phyloP scores from a whole-genome alignment of 306 rosid species.

The Cucurbita ficifolia region DNA sequence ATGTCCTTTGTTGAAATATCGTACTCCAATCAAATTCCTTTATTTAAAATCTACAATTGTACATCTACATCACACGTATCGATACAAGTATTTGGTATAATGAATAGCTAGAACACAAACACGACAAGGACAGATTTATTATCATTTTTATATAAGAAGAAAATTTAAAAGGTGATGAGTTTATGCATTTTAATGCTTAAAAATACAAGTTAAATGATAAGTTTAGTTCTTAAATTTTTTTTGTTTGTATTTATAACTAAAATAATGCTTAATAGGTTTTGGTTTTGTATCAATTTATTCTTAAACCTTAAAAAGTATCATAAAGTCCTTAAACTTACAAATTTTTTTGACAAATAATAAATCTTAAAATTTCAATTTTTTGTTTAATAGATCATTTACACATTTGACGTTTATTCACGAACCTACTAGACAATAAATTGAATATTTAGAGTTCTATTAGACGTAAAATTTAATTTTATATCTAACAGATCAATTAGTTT shows the following conservation, averaged over 20 bases:
- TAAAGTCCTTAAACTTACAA: too few species aligned
- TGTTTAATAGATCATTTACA: not conserved
- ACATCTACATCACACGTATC: too few species aligned
- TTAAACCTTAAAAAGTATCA: not conserved
- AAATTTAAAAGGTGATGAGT: not conserved
- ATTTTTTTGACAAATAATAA: too few species aligned
- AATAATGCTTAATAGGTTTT: not conserved
- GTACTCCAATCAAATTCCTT: constrained; percentile 73
- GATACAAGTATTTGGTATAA: too few species aligned
- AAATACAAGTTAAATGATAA: not conserved
- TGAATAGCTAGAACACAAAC: not conserved
- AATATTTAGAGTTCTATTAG: too few species aligned
- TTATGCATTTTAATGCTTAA: not conserved
- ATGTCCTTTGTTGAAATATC: constrained; percentile 44
- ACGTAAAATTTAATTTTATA: too few species aligned
- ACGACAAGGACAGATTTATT: not conserved
- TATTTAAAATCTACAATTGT: not conserved
- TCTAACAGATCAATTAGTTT: too few species aligned
- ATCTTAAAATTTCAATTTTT: too few species aligned
- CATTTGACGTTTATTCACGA: not conserved
- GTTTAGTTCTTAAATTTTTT: not conserved
- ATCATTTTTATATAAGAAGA: not conserved
- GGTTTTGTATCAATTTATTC: too few species aligned
- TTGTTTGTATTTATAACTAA: too few species aligned
- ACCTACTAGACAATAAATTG: too few species aligned